Base-by-base conservation (phyloP, 176 grass and related monocot genomes). In the Canna indica region DNA sequence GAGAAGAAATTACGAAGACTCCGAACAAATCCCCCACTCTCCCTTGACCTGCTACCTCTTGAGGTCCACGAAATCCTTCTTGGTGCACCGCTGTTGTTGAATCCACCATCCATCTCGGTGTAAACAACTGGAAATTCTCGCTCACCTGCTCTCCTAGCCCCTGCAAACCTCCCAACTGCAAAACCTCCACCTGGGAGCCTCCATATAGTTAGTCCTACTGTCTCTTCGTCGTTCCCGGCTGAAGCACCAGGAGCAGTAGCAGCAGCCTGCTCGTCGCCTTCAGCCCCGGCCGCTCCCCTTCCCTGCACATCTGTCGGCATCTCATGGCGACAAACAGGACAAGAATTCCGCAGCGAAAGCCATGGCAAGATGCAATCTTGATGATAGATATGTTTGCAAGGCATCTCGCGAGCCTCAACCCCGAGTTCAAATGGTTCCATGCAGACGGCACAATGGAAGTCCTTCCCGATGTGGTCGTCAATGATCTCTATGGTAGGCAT, bases 371-470 rank as follows among this genome's bases (percentile, higher is more conserved):
- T 99, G 50, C 95, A 99, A 80, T 88, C 95, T 46, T 85, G 73
- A 79, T 99, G 95, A 82, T 94, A 99, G 77, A 99, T 90, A 67
- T 99, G 95, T 13, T 54, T 73, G 75, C 95, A 99, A 1, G 90
- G 95, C 95, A 99, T 94, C 87, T 99, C 84, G 44, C 90, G 28
- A 0, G 82, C 95, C 58, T 88, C 95, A 34, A 13, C 59, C 6
- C 84, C 90, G 20, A 88, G 59, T 70, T 90, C 84, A 36, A 99
- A 99, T 30, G 81, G 29, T 36, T 99, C 95, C 90, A 90, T 91
- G 81, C 95, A 99, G 78, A 99, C 78, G 59, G 95, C 95, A 79
- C 95, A 99, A 61, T 90, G 84, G 20, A 84, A 78, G 1, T 93
- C 95, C 0, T 69, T 70, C 5, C 65, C 78, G 69, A 86, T 77